A percentile compares a stretch with the other conserved stretches of the same genome.
phyloP scores from a whole-genome alignment of 495 filamentous ascomycete species.

The Margaritispora aquatica region DNA sequence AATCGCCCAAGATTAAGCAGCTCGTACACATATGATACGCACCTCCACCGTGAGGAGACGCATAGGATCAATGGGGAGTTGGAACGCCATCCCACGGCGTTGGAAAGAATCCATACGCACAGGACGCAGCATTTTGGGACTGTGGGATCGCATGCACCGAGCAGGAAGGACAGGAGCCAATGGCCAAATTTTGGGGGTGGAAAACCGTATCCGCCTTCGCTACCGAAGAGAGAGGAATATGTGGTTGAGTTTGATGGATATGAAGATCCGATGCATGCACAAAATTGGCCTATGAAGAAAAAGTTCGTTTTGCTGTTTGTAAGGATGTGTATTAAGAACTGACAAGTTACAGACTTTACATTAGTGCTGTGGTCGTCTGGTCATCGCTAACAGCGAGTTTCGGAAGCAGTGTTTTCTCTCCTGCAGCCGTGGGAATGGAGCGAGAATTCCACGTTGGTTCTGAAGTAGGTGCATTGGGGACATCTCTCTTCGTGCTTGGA shows the following conservation, averaged over 20 bases:
- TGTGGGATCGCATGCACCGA: background rate
- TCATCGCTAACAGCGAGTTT: conserved; percentile 8
- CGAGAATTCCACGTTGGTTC: conserved; percentile 5
- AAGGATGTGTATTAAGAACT: too few species aligned
- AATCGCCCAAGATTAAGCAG: background rate
- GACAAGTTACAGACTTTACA: too few species aligned
- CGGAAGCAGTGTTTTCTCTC: conserved; percentile 8
- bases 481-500: conserved; percentile 12
- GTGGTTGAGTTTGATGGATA: conserved; percentile 9
- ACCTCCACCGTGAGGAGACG: background rate
- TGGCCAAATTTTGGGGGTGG: background rate
- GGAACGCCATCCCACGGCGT: background rate
- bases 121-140: background rate
- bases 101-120: background rate
- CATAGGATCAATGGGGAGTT: background rate
- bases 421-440: conserved; percentile 7
- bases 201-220: background rate
- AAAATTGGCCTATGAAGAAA: conserved; percentile 2
- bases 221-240: background rate
- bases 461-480: conserved; percentile 1
- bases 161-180: background rate
- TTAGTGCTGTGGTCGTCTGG: conserved; percentile 3
- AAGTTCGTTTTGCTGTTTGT: too few species aligned
- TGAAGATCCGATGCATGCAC: conserved; percentile 9
- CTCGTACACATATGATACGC: background rate